Percentiles rank a stretch among this genome's conserved stretches.
These are phyloP conservation scores for Gynostemma pentaphyllum DNA, from an alignment of 306 rosid species.

Conservation along the genomic window DNA sequence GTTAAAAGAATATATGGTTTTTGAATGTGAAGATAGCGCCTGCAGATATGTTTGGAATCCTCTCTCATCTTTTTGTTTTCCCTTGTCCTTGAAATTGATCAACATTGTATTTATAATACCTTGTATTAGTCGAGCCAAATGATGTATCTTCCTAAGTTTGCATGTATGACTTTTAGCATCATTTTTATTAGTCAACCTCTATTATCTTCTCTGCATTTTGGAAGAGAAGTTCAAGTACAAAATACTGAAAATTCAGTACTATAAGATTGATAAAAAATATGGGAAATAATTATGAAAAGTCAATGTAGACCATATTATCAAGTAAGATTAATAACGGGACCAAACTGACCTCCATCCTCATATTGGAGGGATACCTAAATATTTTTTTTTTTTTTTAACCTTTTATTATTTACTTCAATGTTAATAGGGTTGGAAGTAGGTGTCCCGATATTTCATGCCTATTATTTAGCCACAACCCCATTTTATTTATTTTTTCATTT, in stretches of 20 bases:
- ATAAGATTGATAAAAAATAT: too few relatives aligned
- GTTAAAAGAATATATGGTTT: constrained; percentile 4
- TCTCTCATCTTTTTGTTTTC: too few relatives aligned
- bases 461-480: too few relatives aligned
- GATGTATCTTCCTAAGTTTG: not conserved
- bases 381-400: too few relatives aligned
- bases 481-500: too few relatives aligned
- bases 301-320: not conserved
- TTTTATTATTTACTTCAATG: too few relatives aligned
- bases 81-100: too few relatives aligned
- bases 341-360: too few relatives aligned
- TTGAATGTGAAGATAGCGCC: not conserved
- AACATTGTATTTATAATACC: not conserved
- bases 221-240: not conserved
- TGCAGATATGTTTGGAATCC: not conserved
- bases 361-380: too few relatives aligned
- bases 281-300: too few relatives aligned
- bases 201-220: not conserved
- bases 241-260: not conserved
- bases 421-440: too few relatives aligned
- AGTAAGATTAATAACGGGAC: not conserved
- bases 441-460: too few relatives aligned
- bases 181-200: not conserved
- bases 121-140: not conserved
- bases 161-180: not conserved